These are phyloP conservation scores for Nepenthes mirabilis DNA, from an alignment of 148 eudicot genomes.

Conservation along the genomic window DNA sequence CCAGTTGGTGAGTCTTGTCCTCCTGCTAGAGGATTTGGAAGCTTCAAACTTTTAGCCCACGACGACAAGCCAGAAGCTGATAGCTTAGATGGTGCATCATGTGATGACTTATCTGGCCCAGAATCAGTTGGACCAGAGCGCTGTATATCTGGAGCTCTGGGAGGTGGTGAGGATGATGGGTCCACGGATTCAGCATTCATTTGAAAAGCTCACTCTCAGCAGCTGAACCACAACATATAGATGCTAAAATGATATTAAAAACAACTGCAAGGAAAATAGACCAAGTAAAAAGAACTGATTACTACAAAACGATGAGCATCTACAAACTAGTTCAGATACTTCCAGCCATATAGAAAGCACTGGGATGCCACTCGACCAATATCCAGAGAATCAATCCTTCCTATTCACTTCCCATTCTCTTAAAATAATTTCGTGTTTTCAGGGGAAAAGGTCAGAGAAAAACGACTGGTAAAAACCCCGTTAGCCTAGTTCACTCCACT, in stretches of 20 bases:
- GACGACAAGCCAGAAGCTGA: slow-evolving; percentile 57
- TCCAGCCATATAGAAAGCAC: too few species aligned
- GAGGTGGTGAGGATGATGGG: slow-evolving; percentile 19
- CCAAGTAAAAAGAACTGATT: not conserved
- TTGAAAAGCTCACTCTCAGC: slow-evolving; percentile 11
- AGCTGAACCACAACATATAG: slow-evolving; percentile 2
- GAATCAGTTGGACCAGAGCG: slow-evolving; percentile 24
- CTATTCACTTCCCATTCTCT: too few species aligned
- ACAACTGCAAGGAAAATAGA: slow-evolving; percentile 2
- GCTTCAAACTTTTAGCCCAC: slow-evolving; percentile 71
- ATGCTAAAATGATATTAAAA: not conserved
- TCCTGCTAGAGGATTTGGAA: slow-evolving; percentile 42
- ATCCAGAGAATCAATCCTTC: too few species aligned
- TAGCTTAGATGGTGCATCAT: slow-evolving; percentile 37
- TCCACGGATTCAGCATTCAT: slow-evolving; percentile 50
- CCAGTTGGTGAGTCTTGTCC: slow-evolving; percentile 48
- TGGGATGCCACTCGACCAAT: too few species aligned
- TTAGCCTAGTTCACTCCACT: too few species aligned
- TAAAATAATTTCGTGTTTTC: too few species aligned
- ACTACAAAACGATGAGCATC: too few species aligned
- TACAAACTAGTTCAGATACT: too few species aligned
- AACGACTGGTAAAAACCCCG: too few species aligned
- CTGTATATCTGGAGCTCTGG: slow-evolving; percentile 19
- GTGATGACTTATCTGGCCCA: slow-evolving; percentile 17
- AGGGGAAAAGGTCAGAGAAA: too few species aligned